Evolutionary conservation across 495 filamentous ascomycete species (phyloP).

Genomic region (Podospora comata): DNA sequence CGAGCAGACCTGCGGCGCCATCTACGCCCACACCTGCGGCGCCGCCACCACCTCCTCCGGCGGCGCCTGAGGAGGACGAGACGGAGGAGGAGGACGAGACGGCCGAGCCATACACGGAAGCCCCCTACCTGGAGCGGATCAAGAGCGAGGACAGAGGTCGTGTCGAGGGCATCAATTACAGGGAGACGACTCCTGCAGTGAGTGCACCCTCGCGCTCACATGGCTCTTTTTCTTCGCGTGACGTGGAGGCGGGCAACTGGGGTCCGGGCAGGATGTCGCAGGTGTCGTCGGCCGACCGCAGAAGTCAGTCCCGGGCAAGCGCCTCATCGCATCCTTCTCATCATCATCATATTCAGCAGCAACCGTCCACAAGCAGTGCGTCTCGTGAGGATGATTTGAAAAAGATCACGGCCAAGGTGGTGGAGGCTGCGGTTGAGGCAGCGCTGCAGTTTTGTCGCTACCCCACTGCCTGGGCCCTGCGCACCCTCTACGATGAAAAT

Average conservation of each 20-base stretch:
- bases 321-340: slow-evolving; percentile 18
- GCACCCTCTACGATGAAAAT: slow-evolving; percentile 52
- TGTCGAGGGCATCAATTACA: neutral
- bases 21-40: slow-evolving; percentile 23
- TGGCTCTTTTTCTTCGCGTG: slow-evolving; percentile 21
- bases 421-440: slow-evolving; percentile 45
- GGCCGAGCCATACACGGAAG: slow-evolving; percentile 18
- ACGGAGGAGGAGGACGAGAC: slow-evolving; percentile 32
- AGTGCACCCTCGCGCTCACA: slow-evolving; percentile 21
- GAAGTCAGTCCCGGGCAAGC: slow-evolving; percentile 29
- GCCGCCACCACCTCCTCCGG: slow-evolving; percentile 19
- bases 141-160: slow-evolving; percentile 13
- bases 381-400: slow-evolving; percentile 30
- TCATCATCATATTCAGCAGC: neutral
- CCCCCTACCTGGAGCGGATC: slow-evolving; percentile 5
- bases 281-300: slow-evolving; percentile 13
- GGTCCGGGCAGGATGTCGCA: slow-evolving; percentile 19
- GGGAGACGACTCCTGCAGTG: slow-evolving; percentile 8
- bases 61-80: slow-evolving; percentile 34
- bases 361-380: slow-evolving; percentile 15
- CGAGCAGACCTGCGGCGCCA: slow-evolving; percentile 20
- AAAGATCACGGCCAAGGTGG: slow-evolving; percentile 33
- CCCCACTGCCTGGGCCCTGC: slow-evolving; percentile 55
- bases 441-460: slow-evolving; percentile 47
- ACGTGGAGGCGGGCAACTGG: slow-evolving; percentile 27